Conservation (phyloP, 2,329 filamentous ascomycete genomes). For the Macrophomina pseudophaseolina region DNA sequence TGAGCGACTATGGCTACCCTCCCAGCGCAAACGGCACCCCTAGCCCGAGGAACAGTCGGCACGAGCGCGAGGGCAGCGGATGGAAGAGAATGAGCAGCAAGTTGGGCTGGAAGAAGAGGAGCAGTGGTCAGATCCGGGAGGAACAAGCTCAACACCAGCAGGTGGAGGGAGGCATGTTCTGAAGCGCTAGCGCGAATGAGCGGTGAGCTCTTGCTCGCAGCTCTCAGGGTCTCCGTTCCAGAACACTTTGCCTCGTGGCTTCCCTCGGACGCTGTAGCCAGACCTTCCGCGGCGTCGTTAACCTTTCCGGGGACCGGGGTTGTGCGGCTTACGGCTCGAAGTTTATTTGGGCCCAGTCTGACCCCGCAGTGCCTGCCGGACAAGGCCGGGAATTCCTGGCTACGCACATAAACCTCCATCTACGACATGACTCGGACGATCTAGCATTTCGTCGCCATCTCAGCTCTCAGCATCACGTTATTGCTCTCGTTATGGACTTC, state of each 20-base stretch:
- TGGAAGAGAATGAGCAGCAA: constrained; percentile 50
- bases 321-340: constrained; percentile 12
- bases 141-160: constrained; percentile 23
- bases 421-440: constrained; percentile 18
- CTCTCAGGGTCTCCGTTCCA: constrained; percentile 18
- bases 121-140: constrained; percentile 24
- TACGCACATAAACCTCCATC: neutral
- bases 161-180: constrained; percentile 26
- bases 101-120: constrained; percentile 45
- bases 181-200: neutral
- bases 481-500: neutral
- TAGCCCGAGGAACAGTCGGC: constrained; percentile 44
- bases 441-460: neutral
- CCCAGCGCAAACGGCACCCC: constrained; percentile 38
- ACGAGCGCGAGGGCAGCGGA: constrained; percentile 40
- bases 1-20: constrained; percentile 35
- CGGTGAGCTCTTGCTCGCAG: neutral
- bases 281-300: constrained; percentile 18
- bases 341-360: constrained; percentile 14
- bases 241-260: neutral
- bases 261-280: constrained; percentile 11
- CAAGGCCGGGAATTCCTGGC: neutral
- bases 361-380: constrained; percentile 18
- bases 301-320: constrained; percentile 15
- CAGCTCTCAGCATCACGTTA: neutral